A percentile compares a stretch with the other conserved stretches of the same genome.
These are phyloP conservation scores for Marasmius sp. DNA, from an alignment of 1,284 basidiomycete species.

Conservation along the genomic window DNA sequence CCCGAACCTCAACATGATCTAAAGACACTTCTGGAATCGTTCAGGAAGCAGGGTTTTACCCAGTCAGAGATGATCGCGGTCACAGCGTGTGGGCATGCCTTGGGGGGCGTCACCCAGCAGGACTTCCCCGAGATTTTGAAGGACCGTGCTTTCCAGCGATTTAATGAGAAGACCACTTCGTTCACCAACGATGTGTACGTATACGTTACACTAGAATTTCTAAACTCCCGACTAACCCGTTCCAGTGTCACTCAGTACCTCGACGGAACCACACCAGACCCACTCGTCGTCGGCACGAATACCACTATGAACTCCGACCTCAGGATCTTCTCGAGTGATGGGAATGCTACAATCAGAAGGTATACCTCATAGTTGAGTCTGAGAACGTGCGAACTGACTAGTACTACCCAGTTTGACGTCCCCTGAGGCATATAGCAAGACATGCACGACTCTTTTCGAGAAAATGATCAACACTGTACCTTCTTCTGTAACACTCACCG, in stretches of 20 bases:
- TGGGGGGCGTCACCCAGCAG: conserved; percentile 31
- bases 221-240: neutral
- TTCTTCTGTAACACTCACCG: conserved; percentile 5
- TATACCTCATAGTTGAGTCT: neutral
- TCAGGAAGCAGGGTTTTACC: conserved; percentile 37
- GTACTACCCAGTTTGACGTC: neutral
- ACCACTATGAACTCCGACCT: conserved; percentile 36
- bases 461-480: conserved; percentile 17
- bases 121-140: conserved; percentile 30
- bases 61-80: conserved; percentile 41
- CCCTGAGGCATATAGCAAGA: conserved; percentile 5
- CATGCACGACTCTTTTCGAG: conserved; percentile 7
- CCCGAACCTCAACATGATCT: conserved; percentile 35
- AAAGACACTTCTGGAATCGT: conserved; percentile 29
- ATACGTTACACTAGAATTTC: neutral
- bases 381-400: neutral
- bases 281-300: conserved; percentile 34
- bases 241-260: conserved; percentile 36
- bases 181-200: conserved; percentile 25
- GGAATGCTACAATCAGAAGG: conserved; percentile 36
- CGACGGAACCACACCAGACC: conserved; percentile 32
- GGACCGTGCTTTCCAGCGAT: neutral
- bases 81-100: conserved; percentile 40
- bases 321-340: conserved; percentile 35
- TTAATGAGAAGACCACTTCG: conserved; percentile 28